A percentile compares a stretch with the other conserved stretches of the same genome.
Conservation (phyloP, 2,329 filamentous ascomycete species). For the Penicillium corylophilum region DNA sequence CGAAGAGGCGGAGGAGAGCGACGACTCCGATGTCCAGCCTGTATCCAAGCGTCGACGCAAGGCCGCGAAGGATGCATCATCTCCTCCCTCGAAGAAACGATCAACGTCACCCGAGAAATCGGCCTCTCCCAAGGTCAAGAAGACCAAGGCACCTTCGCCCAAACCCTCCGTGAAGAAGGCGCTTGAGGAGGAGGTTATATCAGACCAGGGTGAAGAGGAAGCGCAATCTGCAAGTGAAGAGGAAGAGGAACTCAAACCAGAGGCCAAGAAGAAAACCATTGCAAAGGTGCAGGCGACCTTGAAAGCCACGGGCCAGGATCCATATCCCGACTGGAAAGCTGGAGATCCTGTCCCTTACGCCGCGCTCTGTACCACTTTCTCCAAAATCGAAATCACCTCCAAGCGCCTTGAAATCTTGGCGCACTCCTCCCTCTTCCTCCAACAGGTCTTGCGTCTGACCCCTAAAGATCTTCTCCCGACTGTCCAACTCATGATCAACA, state of each 20-base stretch:
- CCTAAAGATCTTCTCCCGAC: constrained; percentile 85
- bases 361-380: constrained; percentile 91
- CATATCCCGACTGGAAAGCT: constrained; percentile 93
- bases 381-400: constrained; percentile 88
- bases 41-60: constrained; percentile 55
- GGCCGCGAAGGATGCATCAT: constrained; percentile 39
- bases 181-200: constrained; percentile 47
- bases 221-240: constrained; percentile 49
- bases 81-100: constrained; percentile 20
- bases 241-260: constrained; percentile 65
- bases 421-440: constrained; percentile 85
- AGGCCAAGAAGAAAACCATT: constrained; percentile 69
- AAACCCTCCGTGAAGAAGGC: constrained; percentile 37
- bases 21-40: constrained; percentile 60
- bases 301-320: constrained; percentile 67
- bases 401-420: constrained; percentile 86
- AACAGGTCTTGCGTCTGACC: constrained; percentile 89
- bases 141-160: constrained; percentile 21
- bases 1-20: constrained; percentile 44
- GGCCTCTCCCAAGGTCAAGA: constrained; percentile 15
- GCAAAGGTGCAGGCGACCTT: constrained; percentile 78
- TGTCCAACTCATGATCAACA: constrained; percentile 95
- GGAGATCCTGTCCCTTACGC: constrained; percentile 90
- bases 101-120: constrained; percentile 22
- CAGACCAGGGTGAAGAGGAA: constrained; percentile 38